phyloP scores from a whole-genome alignment of 192 early-diverging fungal genomes.

The Neocallimastix lanati region DNA sequence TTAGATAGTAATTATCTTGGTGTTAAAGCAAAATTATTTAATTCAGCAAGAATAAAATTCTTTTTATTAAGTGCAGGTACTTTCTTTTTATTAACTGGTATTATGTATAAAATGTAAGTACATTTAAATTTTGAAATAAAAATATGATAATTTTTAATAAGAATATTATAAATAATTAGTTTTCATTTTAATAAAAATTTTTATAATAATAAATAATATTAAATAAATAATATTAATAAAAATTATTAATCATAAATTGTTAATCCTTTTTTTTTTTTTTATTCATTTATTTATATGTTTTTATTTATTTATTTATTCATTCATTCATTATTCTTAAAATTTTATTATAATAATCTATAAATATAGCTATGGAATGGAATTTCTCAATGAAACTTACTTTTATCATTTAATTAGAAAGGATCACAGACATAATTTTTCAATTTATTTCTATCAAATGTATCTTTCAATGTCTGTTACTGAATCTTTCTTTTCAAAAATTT shows the following conservation, averaged over 20 bases:
- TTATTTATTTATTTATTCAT: no score
- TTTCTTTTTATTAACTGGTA: slow-evolving; percentile 38
- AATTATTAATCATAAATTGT: no score
- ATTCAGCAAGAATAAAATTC: slow-evolving; percentile 14
- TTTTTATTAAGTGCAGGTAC: slow-evolving; percentile 14
- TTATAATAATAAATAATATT: no score
- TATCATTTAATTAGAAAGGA: slow-evolving; percentile 92
- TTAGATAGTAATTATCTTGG: slow-evolving; percentile 7
- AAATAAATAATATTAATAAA: no score
- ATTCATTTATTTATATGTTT: no score
- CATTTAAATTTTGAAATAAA: no score
- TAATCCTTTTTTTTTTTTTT: no score
- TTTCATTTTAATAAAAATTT: no score
- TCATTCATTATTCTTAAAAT: no score
- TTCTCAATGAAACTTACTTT: slow-evolving; percentile 76
- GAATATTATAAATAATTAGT: no score
- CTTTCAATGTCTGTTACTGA: slow-evolving; percentile 29
- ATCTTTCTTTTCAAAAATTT: slow-evolving; percentile 19
- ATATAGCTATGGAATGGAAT: slow-evolving; percentile 57
- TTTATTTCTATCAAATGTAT: slow-evolving; percentile 93
- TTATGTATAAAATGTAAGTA: slow-evolving; percentile 40
- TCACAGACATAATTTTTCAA: slow-evolving; percentile 95
- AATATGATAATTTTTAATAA: no score
- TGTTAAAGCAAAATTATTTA: slow-evolving; percentile 8
- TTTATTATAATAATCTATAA: no score